Conservation (phyloP, 2,329 filamentous ascomycete genomes). For the Spiromastix sp. region DNA sequence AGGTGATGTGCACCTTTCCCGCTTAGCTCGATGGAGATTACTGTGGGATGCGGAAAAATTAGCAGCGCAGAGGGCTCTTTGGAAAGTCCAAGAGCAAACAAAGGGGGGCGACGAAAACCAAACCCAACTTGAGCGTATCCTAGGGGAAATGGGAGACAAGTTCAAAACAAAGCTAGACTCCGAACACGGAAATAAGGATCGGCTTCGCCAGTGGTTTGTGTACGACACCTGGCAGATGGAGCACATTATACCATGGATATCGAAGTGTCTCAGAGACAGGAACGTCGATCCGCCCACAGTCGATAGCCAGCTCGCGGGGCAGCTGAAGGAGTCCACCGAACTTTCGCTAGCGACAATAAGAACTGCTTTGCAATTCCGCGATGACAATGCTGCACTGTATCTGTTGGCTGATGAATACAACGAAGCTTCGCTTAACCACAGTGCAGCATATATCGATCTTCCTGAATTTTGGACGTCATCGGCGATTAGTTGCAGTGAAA, state of each 20-base stretch:
- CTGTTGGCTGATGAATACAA: slow-evolving; percentile 60
- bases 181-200: slow-evolving; percentile 61
- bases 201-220: slow-evolving; percentile 78
- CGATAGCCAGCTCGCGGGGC: slow-evolving; percentile 32
- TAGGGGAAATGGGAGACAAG: slow-evolving; percentile 65
- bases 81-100: slow-evolving; percentile 66
- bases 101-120: slow-evolving; percentile 48
- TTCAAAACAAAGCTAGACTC: slow-evolving; percentile 59
- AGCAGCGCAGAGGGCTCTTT: slow-evolving; percentile 66
- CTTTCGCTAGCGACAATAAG: slow-evolving; percentile 57
- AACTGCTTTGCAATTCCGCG: slow-evolving; percentile 59
- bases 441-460: slow-evolving; percentile 55
- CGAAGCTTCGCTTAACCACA: slow-evolving; percentile 53
- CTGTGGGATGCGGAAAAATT: slow-evolving; percentile 89
- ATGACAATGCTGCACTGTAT: slow-evolving; percentile 58
- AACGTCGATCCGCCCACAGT: slow-evolving; percentile 52
- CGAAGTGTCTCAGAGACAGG: slow-evolving; percentile 62
- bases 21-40: slow-evolving; percentile 63
- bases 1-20: slow-evolving; percentile 53
- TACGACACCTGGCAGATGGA: slow-evolving; percentile 63
- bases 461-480: slow-evolving; percentile 79
- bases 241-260: slow-evolving; percentile 68
- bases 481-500: slow-evolving; percentile 27
- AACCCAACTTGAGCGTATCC: slow-evolving; percentile 62
- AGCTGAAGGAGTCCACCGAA: slow-evolving; percentile 60